Evolutionary conservation across 2,329 filamentous ascomycete species (phyloP), one percentile per base, ranked within the genome.

Genomic region (Clathrospora elynae): DNA sequence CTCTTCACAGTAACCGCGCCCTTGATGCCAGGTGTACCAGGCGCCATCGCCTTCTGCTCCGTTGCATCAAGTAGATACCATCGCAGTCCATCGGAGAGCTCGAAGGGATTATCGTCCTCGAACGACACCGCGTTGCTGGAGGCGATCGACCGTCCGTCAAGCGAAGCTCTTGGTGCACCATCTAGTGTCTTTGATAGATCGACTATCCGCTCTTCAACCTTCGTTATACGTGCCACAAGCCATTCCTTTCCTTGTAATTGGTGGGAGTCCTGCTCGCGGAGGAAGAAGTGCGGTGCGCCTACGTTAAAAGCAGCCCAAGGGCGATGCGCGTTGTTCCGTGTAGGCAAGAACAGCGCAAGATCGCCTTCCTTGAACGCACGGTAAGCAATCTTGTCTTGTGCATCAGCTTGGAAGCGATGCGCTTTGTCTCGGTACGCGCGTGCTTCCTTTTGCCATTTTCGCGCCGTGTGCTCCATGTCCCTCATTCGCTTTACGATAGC

Each of bases 291-390:
- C 6, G 93, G 93, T 47, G 92, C 95, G 1, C 91, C 92, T 20
- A 99, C 88, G 61, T 99, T 99, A 79, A 99, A 99, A 1, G 93
- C 93, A 4, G 93, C 93, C 93, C 93, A 99, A 1, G 93, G 92
- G 11, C 92, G 87, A 4, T 90, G 93, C 24, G 88, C 88, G 71
- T 97, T 91, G 66, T 96, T 97, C 23, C 92, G 81, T 0, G 93
- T 99, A 0, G 93, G 93, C 26, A 99, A 74, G 74, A 99, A 99
- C 2, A 99, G 73, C 9, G 92, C 93, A 10, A 99, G 78, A 64
- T 99, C 93, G 6, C 93, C 92, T 70, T 96, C 91, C 65, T 96
- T 97, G 76, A 99, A 99, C 35, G 92, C 86, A 48, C 87, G 86
- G 67, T 93, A 96, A 2, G 93, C 91, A 64, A 99, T 96, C 75